phyloP scores from a whole-genome alignment of 208 protist genomes.

The Leishmania mexicana region DNA sequence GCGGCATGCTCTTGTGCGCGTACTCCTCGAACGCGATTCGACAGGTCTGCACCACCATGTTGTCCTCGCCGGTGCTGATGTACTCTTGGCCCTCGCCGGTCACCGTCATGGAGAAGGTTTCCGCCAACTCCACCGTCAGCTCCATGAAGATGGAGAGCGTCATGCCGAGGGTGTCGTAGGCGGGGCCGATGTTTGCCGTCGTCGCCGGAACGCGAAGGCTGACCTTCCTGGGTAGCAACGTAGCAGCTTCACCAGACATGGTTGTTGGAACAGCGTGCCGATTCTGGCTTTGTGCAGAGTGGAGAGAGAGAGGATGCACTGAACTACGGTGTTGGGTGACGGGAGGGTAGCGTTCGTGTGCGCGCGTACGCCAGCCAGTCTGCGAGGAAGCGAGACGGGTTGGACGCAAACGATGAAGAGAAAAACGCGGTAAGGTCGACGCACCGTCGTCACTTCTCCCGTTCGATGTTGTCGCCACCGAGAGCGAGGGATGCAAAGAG shows the following conservation, averaged over 20 bases:
- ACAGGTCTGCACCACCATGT: constrained; percentile 87
- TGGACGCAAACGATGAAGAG: neutral
- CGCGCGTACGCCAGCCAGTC: neutral
- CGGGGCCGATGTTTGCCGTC: constrained; percentile 93
- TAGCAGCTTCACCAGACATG: neutral
- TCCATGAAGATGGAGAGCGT: constrained; percentile 92
- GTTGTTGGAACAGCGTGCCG: neutral
- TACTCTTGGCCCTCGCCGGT: constrained; percentile 82
- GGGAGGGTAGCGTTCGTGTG: neutral
- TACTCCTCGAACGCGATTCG: constrained; percentile 74
- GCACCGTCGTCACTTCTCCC: neutral
- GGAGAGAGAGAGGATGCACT: neutral
- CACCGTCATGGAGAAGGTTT: constrained; percentile 73
- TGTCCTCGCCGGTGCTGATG: constrained; percentile 69
- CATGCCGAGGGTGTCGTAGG: constrained; percentile 93
- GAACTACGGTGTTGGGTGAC: neutral
- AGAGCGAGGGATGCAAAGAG: neutral
- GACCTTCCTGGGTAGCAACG: constrained; percentile 51
- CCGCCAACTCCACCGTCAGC: constrained; percentile 80
- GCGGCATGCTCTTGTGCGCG: constrained; percentile 79
- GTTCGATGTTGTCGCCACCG: neutral
- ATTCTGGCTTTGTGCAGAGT: neutral
- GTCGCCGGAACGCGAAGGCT: constrained; percentile 91
- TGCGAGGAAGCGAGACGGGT: neutral
- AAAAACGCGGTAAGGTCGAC: neutral